Evolutionary conservation across 805 yeast genomes (phyloP).

Genomic region (Hanseniaspora mollemarum): DNA sequence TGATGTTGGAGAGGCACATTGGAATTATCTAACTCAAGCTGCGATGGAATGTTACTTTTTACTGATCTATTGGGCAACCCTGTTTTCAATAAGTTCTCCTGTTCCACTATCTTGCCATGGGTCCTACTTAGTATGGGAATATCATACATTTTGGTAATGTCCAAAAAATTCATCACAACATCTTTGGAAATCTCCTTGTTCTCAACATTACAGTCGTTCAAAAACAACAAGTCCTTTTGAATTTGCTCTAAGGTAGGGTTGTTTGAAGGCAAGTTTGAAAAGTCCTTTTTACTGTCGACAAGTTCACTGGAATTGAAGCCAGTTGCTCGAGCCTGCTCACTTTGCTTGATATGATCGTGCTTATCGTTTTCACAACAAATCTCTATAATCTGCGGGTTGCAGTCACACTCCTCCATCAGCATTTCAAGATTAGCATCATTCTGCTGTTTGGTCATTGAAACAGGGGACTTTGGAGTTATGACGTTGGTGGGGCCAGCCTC

Average conservation of each 20-base stretch:
- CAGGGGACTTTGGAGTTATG: too few relatives aligned
- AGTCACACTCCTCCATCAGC: constrained; percentile 11
- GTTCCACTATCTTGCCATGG: constrained; percentile 21
- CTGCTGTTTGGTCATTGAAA: background rate
- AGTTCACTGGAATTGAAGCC: too few relatives aligned
- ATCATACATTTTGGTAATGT: constrained; percentile 29
- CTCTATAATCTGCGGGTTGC: constrained; percentile 31
- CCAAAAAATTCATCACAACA: constrained; percentile 26
- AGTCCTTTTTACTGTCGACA: too few relatives aligned
- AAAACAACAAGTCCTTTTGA: constrained; percentile 9
- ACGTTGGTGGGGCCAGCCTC: too few relatives aligned
- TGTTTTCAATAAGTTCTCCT: constrained; percentile 16
- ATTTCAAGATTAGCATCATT: background rate
- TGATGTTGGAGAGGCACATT: constrained; percentile 26
- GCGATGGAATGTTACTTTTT: too few relatives aligned
- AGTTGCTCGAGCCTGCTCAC: too few relatives aligned
- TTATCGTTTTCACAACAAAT: constrained; percentile 34
- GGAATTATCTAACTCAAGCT: too few relatives aligned
- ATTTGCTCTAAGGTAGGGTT: background rate
- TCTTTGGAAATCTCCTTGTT: constrained; percentile 11
- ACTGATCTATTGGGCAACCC: background rate
- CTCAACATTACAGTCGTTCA: constrained; percentile 5
- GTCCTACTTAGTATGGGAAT: constrained; percentile 27
- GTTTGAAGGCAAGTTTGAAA: too few relatives aligned
- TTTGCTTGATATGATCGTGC: too few relatives aligned